Percentiles rank a stretch among this genome's conserved stretches.
phyloP scores from a whole-genome alignment of 495 filamentous ascomycete species.

The Xylaria sp. region DNA sequence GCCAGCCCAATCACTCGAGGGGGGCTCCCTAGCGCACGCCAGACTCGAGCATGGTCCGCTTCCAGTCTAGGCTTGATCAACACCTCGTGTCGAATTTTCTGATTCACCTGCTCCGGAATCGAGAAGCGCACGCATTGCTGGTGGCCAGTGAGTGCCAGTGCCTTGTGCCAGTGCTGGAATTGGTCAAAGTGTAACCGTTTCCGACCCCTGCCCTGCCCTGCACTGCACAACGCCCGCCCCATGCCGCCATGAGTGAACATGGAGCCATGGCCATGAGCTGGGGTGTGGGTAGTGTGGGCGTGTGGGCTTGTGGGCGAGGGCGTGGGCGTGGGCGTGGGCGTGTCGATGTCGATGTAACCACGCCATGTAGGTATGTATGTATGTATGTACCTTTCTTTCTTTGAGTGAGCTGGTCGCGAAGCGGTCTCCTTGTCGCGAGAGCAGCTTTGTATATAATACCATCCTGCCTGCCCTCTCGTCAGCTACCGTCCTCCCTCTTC shows the following conservation, averaged over 20 bases:
- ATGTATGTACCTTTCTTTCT: too few relatives aligned
- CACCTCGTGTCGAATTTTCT: slow-evolving; percentile 35
- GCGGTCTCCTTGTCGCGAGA: slow-evolving; percentile 17
- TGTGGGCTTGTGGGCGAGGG: too few relatives aligned
- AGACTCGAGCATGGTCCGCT: slow-evolving; percentile 34
- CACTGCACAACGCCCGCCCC: slow-evolving; percentile 3
- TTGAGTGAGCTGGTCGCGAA: slow-evolving; percentile 1
- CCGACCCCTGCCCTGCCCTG: slow-evolving; percentile 6
- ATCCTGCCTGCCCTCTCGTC: slow-evolving; percentile 30
- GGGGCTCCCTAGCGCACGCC: slow-evolving; percentile 28
- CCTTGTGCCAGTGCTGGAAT: too few relatives aligned
- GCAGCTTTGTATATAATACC: slow-evolving; percentile 24
- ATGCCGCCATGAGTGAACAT: slow-evolving; percentile 1
- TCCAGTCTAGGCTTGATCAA: slow-evolving; percentile 39
- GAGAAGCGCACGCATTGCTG: slow-evolving; percentile 27
- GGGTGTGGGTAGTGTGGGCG: too few relatives aligned
- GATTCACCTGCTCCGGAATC: slow-evolving; percentile 29
- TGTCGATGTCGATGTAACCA: slow-evolving; percentile 27
- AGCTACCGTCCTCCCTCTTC: background rate
- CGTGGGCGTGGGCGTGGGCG: too few relatives aligned
- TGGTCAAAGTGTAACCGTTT: slow-evolving; percentile 28
- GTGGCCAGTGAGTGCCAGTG: too few relatives aligned
- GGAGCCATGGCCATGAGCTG: slow-evolving; percentile 18
- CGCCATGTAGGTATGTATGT: too few relatives aligned
- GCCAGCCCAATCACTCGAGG: slow-evolving; percentile 38